phyloP scores from a whole-genome alignment of 2,329 filamentous ascomycete species.

The Aspergillus luchuensis region DNA sequence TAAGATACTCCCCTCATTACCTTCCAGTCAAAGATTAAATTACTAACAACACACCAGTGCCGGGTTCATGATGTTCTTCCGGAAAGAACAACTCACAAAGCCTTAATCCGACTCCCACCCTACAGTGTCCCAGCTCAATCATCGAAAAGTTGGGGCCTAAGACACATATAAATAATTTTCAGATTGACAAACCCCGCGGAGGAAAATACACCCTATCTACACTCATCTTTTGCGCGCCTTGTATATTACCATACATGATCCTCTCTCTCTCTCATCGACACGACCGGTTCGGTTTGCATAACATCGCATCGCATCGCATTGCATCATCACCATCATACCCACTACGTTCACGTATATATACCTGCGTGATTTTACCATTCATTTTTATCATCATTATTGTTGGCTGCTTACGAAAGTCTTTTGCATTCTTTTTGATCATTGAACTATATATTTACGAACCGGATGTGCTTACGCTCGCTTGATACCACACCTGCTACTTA shows the following conservation, averaged over 20 bases:
- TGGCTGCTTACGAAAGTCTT: background rate
- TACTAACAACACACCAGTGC: conserved; percentile 26
- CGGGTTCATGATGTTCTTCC: conserved; percentile 48
- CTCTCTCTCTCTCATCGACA: background rate
- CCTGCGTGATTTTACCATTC: background rate
- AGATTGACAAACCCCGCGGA: background rate
- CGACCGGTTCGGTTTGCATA: background rate
- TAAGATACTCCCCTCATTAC: conserved; percentile 36
- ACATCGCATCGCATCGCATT: background rate
- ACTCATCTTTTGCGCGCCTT: background rate
- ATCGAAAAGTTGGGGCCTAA: background rate
- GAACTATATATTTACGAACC: background rate
- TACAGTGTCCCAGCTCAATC: background rate
- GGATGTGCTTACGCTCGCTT: conserved; percentile 6
- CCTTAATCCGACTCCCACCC: conserved; percentile 30
- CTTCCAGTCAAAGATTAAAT: conserved; percentile 2
- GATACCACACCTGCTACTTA: background rate
- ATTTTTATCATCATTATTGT: background rate
- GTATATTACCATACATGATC: conserved; percentile 2
- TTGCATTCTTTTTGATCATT: background rate
- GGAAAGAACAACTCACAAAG: conserved; percentile 49
- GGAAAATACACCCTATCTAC: background rate
- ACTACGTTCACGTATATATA: conserved; percentile 7
- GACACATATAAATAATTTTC: background rate
- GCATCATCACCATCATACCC: background rate